These are phyloP conservation scores for Aspergillus pseudoglaucus DNA, from an alignment of 2,329 filamentous ascomycete genomes.

Conservation along the genomic window DNA sequence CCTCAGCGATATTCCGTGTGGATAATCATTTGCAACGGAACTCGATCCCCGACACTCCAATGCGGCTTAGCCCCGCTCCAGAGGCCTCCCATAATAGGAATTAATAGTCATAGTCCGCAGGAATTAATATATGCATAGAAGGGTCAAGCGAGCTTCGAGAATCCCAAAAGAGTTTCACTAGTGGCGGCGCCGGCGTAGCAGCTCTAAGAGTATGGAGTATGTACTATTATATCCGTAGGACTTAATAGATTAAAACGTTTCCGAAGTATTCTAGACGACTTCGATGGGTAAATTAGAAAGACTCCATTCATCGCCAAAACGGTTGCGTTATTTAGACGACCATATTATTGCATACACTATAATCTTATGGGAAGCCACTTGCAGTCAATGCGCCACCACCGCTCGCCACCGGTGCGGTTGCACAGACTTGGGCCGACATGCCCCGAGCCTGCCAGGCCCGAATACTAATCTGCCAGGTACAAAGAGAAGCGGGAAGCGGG, in stretches of 20 bases:
- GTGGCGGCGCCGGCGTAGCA: neutral
- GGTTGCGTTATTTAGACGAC: too few species aligned
- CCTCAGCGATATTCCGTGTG: constrained; percentile 7
- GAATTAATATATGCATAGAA: neutral
- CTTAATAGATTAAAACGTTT: neutral
- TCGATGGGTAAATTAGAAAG: neutral
- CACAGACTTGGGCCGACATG: too few species aligned
- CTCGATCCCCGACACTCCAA: neutral
- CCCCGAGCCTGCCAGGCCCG: too few species aligned
- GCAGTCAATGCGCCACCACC: too few species aligned
- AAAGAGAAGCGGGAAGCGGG: too few species aligned
- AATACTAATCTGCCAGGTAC: too few species aligned
- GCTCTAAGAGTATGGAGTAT: neutral
- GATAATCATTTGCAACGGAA: neutral
- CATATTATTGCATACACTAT: too few species aligned
- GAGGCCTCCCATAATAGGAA: too few species aligned
- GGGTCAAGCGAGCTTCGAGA: neutral
- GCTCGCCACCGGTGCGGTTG: too few species aligned
- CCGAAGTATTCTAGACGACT: neutral
- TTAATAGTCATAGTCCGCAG: neutral
- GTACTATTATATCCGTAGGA: neutral
- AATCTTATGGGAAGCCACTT: too few species aligned
- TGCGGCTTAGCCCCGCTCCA: neutral
- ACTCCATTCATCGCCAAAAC: too few species aligned
- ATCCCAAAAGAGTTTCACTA: neutral